A percentile compares a stretch with the other conserved stretches of the same genome.
phyloP scores from a whole-genome alignment of 371 early-diverging fungal species.

The Actinomortierella ambigua region DNA sequence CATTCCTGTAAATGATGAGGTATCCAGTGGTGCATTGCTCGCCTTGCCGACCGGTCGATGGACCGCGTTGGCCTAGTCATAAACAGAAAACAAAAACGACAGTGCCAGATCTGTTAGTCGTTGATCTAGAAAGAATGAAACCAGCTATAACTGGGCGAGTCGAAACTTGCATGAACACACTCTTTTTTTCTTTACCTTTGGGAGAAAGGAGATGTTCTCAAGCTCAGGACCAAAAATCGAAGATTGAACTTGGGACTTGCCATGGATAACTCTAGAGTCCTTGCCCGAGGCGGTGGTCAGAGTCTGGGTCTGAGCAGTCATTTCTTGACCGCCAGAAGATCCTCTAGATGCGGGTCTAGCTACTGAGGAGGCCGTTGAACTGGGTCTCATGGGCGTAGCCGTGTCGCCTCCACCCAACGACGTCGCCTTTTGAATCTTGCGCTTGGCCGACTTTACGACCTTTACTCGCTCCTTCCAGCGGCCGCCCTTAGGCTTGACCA shows the following conservation, averaged over 20 bases:
- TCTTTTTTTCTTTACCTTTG: no score
- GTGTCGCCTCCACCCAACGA: conserved; percentile 11
- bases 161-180: no score
- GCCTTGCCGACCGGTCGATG: conserved; percentile 48
- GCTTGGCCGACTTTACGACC: conserved; percentile 45
- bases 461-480: conserved; percentile 57
- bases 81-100: no score
- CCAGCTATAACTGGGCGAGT: no score
- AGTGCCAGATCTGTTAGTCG: no score
- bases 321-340: conserved; percentile 9
- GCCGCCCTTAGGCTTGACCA: conserved; percentile 45
- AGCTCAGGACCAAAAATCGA: conserved; percentile 66
- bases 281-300: conserved; percentile 26
- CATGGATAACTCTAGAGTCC: conserved; percentile 53
- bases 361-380: conserved; percentile 5
- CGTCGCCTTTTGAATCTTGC: conserved; percentile 16
- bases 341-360: conserved; percentile 10
- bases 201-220: conserved; percentile 35
- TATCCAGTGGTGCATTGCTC: conserved; percentile 61
- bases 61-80: conserved; percentile 40
- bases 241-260: conserved; percentile 58
- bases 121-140: no score
- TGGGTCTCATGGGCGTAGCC: conserved; percentile 6
- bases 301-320: conserved; percentile 11
- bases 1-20: conserved; percentile 70